These are phyloP conservation scores for Arxiozyma slooffiae DNA, from an alignment of 1,139 yeast genomes.

Conservation along the genomic window DNA sequence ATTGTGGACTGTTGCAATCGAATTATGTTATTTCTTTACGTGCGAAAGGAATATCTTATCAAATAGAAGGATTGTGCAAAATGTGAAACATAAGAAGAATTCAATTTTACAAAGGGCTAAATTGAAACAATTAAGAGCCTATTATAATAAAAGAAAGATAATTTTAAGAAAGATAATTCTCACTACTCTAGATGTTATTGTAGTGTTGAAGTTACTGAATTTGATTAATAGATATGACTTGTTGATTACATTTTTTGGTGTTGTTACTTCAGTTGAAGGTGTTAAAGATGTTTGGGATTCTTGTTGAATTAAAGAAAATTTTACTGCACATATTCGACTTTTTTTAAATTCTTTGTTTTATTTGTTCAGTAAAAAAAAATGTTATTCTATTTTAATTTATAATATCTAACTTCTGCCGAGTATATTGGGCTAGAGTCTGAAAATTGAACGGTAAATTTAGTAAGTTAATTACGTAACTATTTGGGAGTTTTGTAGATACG, in stretches of 20 bases:
- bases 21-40: not conserved
- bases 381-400: no score
- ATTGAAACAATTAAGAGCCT: not conserved
- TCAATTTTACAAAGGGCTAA: not conserved
- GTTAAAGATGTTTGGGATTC: not conserved
- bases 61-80: not conserved
- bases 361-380: not conserved
- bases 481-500: no score
- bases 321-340: not conserved
- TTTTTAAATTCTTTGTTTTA: no score
- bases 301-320: not conserved
- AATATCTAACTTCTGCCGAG: no score
- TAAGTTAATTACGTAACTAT: no score
- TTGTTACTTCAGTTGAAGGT: not conserved
- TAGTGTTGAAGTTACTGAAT: not conserved
- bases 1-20: not conserved
- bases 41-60: not conserved
- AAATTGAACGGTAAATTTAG: no score
- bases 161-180: not conserved
- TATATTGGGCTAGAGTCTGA: no score
- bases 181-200: not conserved
- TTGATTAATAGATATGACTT: not conserved
- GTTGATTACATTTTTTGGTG: constrained; percentile 1
- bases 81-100: not conserved
- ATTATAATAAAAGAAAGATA: not conserved